phyloP scores from a whole-genome alignment of 495 filamentous ascomycete genomes.

The Astrothelium macrocarpum region DNA sequence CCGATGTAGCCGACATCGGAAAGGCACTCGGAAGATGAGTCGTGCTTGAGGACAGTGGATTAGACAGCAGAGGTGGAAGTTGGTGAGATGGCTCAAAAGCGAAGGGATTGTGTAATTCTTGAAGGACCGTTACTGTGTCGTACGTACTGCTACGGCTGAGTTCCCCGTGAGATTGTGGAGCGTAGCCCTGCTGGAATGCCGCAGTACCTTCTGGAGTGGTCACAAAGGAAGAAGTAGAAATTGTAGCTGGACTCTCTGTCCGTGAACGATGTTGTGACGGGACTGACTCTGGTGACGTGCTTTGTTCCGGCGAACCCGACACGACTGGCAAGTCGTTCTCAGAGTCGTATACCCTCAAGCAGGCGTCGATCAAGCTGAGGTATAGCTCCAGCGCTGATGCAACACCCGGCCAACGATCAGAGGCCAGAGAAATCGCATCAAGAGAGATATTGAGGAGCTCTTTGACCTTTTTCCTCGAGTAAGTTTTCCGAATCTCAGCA shows the following conservation, averaged over 20 bases:
- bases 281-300: conserved; percentile 18
- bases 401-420: conserved; percentile 82
- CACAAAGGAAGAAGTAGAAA: conserved; percentile 22
- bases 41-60: not conserved
- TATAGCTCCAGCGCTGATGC: conserved; percentile 75
- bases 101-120: not conserved
- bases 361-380: conserved; percentile 65
- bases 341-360: conserved; percentile 67
- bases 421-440: conserved; percentile 62
- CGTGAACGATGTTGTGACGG: conserved; percentile 22
- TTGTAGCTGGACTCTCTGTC: conserved; percentile 29
- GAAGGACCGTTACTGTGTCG: not conserved
- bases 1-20: not conserved
- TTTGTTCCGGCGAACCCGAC: conserved; percentile 45
- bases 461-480: conserved; percentile 62
- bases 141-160: not conserved
- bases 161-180: not conserved
- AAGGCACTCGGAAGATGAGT: not conserved
- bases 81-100: not conserved
- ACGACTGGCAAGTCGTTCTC: conserved; percentile 54
- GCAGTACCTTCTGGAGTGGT: conserved; percentile 19
- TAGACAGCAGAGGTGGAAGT: not conserved
- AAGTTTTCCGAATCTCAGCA: conserved; percentile 61
- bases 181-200: not conserved
- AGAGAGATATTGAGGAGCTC: conserved; percentile 58